These are phyloP conservation scores for Singerocomus rubriflavus DNA, from an alignment of 1,284 basidiomycete genomes.

Conservation along the genomic window DNA sequence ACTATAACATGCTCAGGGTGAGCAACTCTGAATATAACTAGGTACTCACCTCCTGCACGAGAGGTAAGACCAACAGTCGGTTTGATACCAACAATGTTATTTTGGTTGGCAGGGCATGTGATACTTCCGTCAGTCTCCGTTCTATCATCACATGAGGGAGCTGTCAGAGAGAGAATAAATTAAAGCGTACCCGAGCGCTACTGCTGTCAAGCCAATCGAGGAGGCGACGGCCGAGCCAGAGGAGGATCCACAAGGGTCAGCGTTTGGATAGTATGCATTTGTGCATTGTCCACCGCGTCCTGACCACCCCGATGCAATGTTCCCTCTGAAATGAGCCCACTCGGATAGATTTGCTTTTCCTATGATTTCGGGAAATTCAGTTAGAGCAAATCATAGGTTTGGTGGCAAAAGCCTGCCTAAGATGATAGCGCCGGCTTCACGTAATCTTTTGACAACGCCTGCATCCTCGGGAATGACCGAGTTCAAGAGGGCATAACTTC, in stretches of 20 bases:
- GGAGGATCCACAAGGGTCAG: slow-evolving; percentile 63
- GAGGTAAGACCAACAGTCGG: slow-evolving; percentile 62
- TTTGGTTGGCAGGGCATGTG: slow-evolving; percentile 48
- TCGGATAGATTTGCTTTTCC: slow-evolving; percentile 67
- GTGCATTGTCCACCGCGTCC: slow-evolving; percentile 63
- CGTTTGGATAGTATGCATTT: slow-evolving; percentile 57
- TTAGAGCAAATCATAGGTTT: not conserved
- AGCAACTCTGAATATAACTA: not conserved
- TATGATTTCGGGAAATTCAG: slow-evolving; percentile 11
- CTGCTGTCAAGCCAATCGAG: slow-evolving; percentile 60
- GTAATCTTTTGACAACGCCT: slow-evolving; percentile 55
- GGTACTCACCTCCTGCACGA: slow-evolving; percentile 47
- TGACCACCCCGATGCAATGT: slow-evolving; percentile 59
- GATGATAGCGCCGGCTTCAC: slow-evolving; percentile 66
- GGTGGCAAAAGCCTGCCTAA: slow-evolving; percentile 38
- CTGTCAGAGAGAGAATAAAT: not conserved
- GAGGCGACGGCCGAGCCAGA: slow-evolving; percentile 61
- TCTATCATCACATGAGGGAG: slow-evolving; percentile 4
- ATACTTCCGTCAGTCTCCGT: slow-evolving; percentile 69
- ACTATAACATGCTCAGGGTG: slow-evolving; percentile 35
- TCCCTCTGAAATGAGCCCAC: slow-evolving; percentile 58
- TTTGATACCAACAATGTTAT: slow-evolving; percentile 59
- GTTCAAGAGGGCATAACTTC: slow-evolving; percentile 54
- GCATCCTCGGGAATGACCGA: slow-evolving; percentile 64
- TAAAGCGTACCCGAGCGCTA: slow-evolving; percentile 45